Conservation (phyloP, 2,329 filamentous ascomycete species). For the Amylocarpus encephaloides region DNA sequence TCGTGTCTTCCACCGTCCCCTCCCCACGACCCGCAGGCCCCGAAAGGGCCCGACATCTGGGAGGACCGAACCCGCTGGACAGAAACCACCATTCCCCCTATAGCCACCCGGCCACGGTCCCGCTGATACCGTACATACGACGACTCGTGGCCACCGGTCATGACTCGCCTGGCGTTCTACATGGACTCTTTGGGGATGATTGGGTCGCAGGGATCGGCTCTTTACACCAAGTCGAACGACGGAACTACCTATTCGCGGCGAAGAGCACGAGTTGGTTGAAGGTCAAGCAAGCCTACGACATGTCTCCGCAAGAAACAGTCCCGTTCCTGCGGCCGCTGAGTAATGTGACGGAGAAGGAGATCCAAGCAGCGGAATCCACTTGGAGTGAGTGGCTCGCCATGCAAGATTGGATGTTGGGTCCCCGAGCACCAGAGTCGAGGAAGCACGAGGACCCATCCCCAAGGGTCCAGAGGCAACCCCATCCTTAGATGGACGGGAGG, state of each 20-base stretch:
- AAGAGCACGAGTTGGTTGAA: conserved; percentile 87
- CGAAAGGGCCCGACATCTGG: conserved; percentile 14
- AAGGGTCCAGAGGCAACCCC: conserved; percentile 19
- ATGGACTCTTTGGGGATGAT: conserved; percentile 95
- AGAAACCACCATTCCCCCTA: conserved; percentile 17
- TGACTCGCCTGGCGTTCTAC: conserved; percentile 77
- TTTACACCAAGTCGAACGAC: conserved; percentile 80
- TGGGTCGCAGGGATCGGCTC: conserved; percentile 75
- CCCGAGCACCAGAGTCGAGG: conserved; percentile 31
- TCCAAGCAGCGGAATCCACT: conserved; percentile 70
- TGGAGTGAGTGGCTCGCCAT: conserved; percentile 97
- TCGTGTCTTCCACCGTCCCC: conserved; percentile 36
- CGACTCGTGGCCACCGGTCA: conserved; percentile 88
- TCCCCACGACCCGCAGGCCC: conserved; percentile 33
- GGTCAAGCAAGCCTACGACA: conserved; percentile 88
- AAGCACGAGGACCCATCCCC: neutral
- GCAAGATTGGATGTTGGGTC: conserved; percentile 98
- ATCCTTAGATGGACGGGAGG: conserved; percentile 5
- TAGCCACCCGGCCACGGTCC: conserved; percentile 40
- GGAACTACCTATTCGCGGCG: conserved; percentile 91
- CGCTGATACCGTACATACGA: conserved; percentile 81
- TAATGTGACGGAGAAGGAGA: conserved; percentile 69
- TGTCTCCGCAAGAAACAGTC: conserved; percentile 72
- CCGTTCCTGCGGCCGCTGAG: conserved; percentile 84
- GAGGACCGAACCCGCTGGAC: conserved; percentile 24